A percentile compares a stretch with the other conserved stretches of the same genome.
phyloP scores from a whole-genome alignment of 2,329 filamentous ascomycete genomes.

The Domatiomyces globalis region DNA sequence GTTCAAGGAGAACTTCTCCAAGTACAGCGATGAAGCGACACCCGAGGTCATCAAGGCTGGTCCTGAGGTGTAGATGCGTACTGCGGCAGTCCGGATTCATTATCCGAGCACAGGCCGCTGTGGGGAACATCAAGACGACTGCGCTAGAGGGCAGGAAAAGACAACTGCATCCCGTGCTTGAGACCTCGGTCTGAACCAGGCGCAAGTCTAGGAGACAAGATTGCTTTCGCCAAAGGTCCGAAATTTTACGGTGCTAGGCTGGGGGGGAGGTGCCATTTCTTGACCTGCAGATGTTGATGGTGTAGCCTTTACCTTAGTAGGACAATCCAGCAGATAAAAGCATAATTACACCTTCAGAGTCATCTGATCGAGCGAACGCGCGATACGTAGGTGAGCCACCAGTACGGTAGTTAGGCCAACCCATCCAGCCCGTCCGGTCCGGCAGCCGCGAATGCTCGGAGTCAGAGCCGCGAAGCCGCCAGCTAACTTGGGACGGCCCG shows the following conservation, averaged over 20 bases:
- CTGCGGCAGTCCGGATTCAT: neutral
- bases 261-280: no score
- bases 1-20: constrained; percentile 96
- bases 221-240: neutral
- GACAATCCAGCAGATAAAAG: neutral
- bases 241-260: neutral
- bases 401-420: no score
- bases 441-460: no score
- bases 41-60: constrained; percentile 54
- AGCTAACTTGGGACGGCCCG: no score
- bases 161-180: neutral
- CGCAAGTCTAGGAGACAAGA: neutral
- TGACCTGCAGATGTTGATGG: neutral
- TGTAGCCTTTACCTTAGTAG: neutral
- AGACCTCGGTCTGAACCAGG: neutral
- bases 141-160: neutral
- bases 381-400: no score
- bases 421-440: no score
- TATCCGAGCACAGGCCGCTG: neutral
- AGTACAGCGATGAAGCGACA: constrained; percentile 76
- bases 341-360: no score
- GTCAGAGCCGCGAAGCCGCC: no score
- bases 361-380: no score
- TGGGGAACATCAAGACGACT: neutral
- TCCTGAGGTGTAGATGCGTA: constrained; percentile 21